Evolutionary conservation across 805 yeast species (phyloP).

Genomic region (Brettanomyces nanus): DNA sequence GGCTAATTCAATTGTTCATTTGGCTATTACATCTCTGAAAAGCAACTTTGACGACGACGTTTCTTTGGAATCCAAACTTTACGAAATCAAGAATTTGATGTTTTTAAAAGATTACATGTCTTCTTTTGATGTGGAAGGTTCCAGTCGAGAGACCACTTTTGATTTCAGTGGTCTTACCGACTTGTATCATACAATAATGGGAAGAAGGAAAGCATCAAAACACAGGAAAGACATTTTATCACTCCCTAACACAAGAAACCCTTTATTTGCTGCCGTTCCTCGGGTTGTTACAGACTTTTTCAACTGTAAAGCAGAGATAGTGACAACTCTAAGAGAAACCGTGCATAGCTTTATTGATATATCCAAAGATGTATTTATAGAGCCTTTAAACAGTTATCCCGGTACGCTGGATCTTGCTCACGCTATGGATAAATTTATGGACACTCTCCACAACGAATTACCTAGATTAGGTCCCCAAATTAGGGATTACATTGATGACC

Average conservation of each 20-base stretch:
- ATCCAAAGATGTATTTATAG: conserved; percentile 40
- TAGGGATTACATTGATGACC: conserved; percentile 47
- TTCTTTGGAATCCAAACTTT: conserved; percentile 57
- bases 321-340: conserved; percentile 59
- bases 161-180: conserved; percentile 72
- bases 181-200: conserved; percentile 26
- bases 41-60: conserved; percentile 39
- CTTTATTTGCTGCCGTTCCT: conserved; percentile 56
- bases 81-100: conserved; percentile 64
- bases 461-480: conserved; percentile 50
- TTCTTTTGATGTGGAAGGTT: conserved; percentile 73
- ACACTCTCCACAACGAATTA: conserved; percentile 42
- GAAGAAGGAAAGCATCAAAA: neutral
- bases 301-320: conserved; percentile 68
- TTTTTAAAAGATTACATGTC: conserved; percentile 59
- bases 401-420: conserved; percentile 7
- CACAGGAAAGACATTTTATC: neutral
- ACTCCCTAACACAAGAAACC: conserved; percentile 2
- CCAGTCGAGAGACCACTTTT: conserved; percentile 61
- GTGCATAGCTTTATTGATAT: conserved; percentile 63
- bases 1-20: conserved; percentile 80
- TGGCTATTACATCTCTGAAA: conserved; percentile 57
- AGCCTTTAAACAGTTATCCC: conserved; percentile 30
- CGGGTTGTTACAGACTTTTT: conserved; percentile 73
- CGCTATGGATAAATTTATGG: conserved; percentile 32